phyloP scores from a whole-genome alignment of 2,329 filamentous ascomycete species.

The Xylariaceae sp. region DNA sequence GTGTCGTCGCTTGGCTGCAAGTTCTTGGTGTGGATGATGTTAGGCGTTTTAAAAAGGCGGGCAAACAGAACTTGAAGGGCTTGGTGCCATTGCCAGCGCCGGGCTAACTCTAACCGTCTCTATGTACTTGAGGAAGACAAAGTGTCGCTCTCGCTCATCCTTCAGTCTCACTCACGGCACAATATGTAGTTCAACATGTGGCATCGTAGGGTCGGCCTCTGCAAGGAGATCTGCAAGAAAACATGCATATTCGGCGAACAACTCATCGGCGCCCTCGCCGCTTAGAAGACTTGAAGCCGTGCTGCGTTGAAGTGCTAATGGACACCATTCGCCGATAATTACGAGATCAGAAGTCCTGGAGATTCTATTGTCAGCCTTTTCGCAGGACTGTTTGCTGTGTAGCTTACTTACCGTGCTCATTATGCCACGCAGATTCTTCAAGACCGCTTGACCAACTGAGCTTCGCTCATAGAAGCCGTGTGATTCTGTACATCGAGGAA shows the following conservation, averaged over 20 bases:
- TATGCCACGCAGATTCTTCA: conserved; percentile 19
- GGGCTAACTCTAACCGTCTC: no score
- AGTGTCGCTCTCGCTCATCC: no score
- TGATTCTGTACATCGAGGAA: conserved; percentile 35
- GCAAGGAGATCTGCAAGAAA: conserved; percentile 13
- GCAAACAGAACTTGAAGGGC: no score
- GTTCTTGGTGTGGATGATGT: no score
- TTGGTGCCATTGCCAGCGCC: no score
- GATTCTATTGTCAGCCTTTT: no score
- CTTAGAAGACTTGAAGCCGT: conserved; percentile 35
- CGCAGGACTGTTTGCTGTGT: no score
- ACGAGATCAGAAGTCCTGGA: conserved; percentile 42
- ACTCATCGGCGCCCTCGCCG: conserved; percentile 18
- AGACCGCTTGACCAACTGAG: conserved; percentile 36
- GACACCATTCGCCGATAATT: conserved; percentile 42
- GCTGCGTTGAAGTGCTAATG: conserved; percentile 39
- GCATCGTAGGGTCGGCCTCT: conserved; percentile 10
- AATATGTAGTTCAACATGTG: conserved; percentile 1
- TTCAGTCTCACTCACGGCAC: no score
- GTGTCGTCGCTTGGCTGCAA: conserved; percentile 20
- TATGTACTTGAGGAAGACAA: no score
- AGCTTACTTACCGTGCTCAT: no score
- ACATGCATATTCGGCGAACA: conserved; percentile 18
- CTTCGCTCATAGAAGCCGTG: conserved; percentile 32
- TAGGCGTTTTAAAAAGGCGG: no score